Percentiles rank a stretch among this genome's conserved stretches.
phyloP scores from a whole-genome alignment of 768 basidiomycete genomes.

The Trametes cingulata region DNA sequence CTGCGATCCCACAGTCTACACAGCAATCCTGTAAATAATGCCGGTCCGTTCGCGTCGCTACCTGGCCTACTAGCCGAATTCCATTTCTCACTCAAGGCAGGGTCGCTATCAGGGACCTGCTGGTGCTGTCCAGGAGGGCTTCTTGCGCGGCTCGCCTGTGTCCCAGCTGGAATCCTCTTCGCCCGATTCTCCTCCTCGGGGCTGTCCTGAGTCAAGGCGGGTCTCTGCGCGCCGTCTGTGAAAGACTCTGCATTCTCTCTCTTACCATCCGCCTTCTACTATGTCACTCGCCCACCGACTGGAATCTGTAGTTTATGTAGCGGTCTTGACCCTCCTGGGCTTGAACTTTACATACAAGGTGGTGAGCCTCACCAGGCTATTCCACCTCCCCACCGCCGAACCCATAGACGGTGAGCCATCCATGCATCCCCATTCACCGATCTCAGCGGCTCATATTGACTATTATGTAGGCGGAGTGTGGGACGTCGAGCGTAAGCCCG shows the following conservation, averaged over 20 bases:
- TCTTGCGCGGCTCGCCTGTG: too few relatives aligned
- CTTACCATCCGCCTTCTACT: not conserved
- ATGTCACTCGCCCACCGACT: not conserved
- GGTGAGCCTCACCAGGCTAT: not conserved
- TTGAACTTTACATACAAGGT: slow-evolving; percentile 13
- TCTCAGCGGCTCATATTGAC: not conserved
- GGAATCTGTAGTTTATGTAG: not conserved
- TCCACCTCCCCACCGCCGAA: not conserved
- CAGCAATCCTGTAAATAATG: too few relatives aligned
- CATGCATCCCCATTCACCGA: not conserved
- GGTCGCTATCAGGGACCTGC: too few relatives aligned
- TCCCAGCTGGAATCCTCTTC: too few relatives aligned
- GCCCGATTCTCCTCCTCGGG: too few relatives aligned
- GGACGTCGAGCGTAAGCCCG: slow-evolving; percentile 23
- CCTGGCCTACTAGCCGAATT: too few relatives aligned
- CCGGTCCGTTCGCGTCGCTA: too few relatives aligned
- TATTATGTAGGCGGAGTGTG: slow-evolving; percentile 7
- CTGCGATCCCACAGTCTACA: too few relatives aligned
- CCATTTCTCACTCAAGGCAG: too few relatives aligned
- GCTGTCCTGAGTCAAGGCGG: too few relatives aligned
- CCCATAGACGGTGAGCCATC: slow-evolving; percentile 5
- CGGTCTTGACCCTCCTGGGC: not conserved
- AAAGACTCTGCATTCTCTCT: not conserved
- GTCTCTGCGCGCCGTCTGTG: too few relatives aligned
- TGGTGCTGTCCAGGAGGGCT: too few relatives aligned